These are phyloP conservation scores for Cucurbita ficifolia DNA, from an alignment of 306 rosid genomes.

Conservation along the genomic window DNA sequence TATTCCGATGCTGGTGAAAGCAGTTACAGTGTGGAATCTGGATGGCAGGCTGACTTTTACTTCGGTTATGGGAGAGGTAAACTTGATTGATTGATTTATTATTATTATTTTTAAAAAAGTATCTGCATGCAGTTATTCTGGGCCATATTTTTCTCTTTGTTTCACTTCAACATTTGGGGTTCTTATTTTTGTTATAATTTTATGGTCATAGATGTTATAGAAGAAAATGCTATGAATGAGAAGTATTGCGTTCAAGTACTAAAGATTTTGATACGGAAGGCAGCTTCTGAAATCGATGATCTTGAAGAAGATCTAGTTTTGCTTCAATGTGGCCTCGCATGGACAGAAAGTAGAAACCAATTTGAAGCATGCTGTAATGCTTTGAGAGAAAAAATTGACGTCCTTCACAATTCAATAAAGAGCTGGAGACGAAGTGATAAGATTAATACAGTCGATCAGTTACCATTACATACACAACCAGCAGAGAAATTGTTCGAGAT, in stretches of 20 bases:
- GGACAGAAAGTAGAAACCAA: constrained; percentile 29
- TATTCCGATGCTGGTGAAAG: constrained; percentile 24
- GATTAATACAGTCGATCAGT: constrained; percentile 19
- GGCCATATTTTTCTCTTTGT: background rate
- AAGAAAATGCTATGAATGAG: constrained; percentile 48
- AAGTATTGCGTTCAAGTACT: constrained; percentile 44
- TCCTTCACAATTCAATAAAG: constrained; percentile 24
- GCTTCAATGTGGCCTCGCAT: constrained; percentile 43
- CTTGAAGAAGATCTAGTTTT: constrained; percentile 39
- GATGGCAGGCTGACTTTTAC: constrained; percentile 34
- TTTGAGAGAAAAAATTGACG: constrained; percentile 35
- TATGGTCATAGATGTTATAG: constrained; percentile 35
- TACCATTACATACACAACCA: constrained; percentile 21
- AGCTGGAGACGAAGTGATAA: constrained; percentile 22
- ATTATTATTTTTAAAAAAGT: background rate
- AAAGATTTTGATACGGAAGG: constrained; percentile 32
- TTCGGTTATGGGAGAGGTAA: constrained; percentile 37
- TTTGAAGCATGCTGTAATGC: constrained; percentile 29
- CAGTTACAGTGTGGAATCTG: constrained; percentile 15
- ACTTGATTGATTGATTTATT: background rate
- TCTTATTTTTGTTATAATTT: background rate
- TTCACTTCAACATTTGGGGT: background rate
- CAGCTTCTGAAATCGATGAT: constrained; percentile 43
- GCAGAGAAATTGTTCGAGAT: constrained; percentile 40
- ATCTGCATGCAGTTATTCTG: background rate